A percentile compares a stretch with the other conserved stretches of the same genome.
Evolutionary conservation across 768 basidiomycete species (phyloP).

Genomic region (Leccinum pellstonianum): DNA sequence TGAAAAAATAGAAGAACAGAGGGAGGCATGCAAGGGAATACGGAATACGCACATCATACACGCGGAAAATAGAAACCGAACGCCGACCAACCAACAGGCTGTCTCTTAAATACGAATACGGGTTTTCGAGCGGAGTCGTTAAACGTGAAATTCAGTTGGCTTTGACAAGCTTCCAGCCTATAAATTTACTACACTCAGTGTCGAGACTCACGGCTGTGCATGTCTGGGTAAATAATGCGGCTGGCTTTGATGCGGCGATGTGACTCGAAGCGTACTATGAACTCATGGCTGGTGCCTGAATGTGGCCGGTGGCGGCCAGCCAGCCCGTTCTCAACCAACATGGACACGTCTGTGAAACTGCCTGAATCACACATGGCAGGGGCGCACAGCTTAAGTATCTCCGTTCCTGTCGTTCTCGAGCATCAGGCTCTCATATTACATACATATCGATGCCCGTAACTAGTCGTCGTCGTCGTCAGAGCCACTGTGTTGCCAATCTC

Average conservation of each 20-base stretch:
- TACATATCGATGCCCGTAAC: not conserved
- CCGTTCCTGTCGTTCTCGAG: not conserved
- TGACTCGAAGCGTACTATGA: not conserved
- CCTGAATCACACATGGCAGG: slow-evolving; percentile 4
- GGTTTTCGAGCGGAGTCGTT: slow-evolving; percentile 27
- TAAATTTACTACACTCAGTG: not conserved
- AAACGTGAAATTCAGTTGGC: slow-evolving; percentile 3
- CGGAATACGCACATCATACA: slow-evolving; percentile 25
- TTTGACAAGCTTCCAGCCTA: not conserved
- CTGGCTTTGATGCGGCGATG: slow-evolving; percentile 14
- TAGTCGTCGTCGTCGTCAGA: not conserved
- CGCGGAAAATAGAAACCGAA: slow-evolving; percentile 17
- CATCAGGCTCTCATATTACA: not conserved
- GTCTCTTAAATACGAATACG: slow-evolving; percentile 4
- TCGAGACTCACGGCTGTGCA: slow-evolving; percentile 17
- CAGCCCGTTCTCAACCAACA: not conserved
- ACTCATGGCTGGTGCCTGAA: slow-evolving; percentile 20
- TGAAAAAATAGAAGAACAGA: not conserved
- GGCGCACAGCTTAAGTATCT: slow-evolving; percentile 6
- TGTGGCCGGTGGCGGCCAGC: slow-evolving; percentile 13
- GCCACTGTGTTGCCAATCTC: not conserved
- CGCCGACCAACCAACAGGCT: not conserved
- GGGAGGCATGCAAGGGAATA: slow-evolving; percentile 1
- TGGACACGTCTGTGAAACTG: not conserved
- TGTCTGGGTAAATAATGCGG: slow-evolving; percentile 19